phyloP scores from a whole-genome alignment of 1,284 basidiomycete species.

The Chalciporus piperatoides region DNA sequence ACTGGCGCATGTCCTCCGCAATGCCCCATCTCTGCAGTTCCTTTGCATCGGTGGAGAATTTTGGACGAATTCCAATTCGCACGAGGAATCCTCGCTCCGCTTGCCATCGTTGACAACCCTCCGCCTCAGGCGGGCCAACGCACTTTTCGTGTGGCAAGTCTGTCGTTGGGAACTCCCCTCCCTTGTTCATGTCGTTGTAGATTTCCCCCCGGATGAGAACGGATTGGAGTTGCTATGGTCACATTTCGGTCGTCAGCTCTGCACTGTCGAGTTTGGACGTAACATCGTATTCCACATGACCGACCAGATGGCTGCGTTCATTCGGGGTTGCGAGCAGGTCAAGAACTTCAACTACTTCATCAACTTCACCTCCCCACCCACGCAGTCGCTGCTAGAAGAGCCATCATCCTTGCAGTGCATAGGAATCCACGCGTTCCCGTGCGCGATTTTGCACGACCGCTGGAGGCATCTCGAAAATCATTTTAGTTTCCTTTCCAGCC shows the following conservation, averaged over 20 bases:
- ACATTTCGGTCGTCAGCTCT: conserved; percentile 47
- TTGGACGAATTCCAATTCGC: conserved; percentile 28
- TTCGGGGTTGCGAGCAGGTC: conserved; percentile 46
- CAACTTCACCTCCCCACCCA: conserved; percentile 46
- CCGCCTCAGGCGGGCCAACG: conserved; percentile 47
- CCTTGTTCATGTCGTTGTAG: conserved; percentile 40
- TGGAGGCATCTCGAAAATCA: conserved; percentile 48
- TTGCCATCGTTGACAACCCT: conserved; percentile 50
- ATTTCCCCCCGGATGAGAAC: conserved; percentile 28
- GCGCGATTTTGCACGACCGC: conserved; percentile 35
- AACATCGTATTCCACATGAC: conserved; percentile 48
- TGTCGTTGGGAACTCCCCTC: conserved; percentile 52
- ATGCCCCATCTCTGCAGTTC: conserved; percentile 53
- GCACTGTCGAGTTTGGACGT: conserved; percentile 54
- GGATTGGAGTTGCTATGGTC: conserved; percentile 42
- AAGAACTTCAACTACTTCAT: conserved; percentile 54
- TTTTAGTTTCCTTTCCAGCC: conserved; percentile 39
- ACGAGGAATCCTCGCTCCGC: conserved; percentile 25
- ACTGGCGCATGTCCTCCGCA: conserved; percentile 47
- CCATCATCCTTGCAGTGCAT: conserved; percentile 42
- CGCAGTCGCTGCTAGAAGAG: conserved; percentile 15
- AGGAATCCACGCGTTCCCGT: conserved; percentile 48
- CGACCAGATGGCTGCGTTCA: conserved; percentile 45
- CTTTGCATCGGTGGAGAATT: conserved; percentile 54
- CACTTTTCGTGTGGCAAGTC: conserved; percentile 48